phyloP scores from a whole-genome alignment of 208 protist species.

The Kentomonas sorsogonicus region DNA sequence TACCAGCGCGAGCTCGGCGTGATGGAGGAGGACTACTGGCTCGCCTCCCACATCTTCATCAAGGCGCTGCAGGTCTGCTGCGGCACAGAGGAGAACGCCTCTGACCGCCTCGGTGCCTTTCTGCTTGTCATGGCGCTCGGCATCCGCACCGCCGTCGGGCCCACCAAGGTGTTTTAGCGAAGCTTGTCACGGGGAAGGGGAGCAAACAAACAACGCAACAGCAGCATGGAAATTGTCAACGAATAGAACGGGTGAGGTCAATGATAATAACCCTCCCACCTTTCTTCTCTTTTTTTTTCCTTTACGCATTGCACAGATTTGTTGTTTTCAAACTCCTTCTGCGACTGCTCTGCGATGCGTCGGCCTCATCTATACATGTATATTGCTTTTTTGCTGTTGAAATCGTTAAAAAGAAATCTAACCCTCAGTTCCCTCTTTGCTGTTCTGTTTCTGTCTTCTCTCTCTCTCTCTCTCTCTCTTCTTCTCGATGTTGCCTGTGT shows the following conservation, averaged over 20 bases:
- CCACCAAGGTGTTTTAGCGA: neutral
- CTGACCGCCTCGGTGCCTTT: constrained; percentile 59
- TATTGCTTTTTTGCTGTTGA: no score
- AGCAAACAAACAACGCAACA: neutral
- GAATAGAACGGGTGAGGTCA: no score
- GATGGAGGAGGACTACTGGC: constrained; percentile 65
- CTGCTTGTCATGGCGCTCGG: constrained; percentile 57
- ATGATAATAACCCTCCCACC: no score
- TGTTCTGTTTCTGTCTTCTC: neutral
- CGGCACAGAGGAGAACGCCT: constrained; percentile 42
- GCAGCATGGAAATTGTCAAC: constrained; percentile 1
- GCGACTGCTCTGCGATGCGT: no score
- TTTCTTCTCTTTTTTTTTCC: no score
- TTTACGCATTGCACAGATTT: neutral
- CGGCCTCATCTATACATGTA: no score
- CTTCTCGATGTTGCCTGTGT: neutral
- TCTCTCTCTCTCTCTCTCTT: constrained; percentile 2
- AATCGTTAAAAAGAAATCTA: constrained; percentile 1
- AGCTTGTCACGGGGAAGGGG: neutral
- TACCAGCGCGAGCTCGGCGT: constrained; percentile 54
- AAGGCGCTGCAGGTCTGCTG: constrained; percentile 49
- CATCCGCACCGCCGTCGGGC: constrained; percentile 33
- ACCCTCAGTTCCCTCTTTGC: neutral
- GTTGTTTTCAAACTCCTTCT: no score
- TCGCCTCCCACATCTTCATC: constrained; percentile 65